phyloP scores from a whole-genome alignment of 1,139 yeast species.

The Eremothecium coryli region DNA sequence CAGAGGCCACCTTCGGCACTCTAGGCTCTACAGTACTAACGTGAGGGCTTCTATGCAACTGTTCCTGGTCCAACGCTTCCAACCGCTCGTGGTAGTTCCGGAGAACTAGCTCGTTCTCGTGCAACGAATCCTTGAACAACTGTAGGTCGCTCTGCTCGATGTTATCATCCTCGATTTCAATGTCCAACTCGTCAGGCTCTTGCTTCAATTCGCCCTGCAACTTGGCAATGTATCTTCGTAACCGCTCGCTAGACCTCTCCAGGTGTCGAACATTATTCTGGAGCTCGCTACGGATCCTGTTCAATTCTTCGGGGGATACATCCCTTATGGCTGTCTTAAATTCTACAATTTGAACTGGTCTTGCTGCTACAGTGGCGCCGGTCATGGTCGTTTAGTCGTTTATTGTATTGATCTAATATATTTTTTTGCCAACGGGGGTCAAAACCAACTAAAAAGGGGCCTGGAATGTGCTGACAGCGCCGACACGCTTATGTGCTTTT shows the following conservation, averaged over 20 bases:
- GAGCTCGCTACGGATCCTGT: slow-evolving; percentile 24
- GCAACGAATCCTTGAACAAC: slow-evolving; percentile 31
- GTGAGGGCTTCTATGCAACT: slow-evolving; percentile 11
- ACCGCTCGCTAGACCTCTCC: slow-evolving; percentile 31
- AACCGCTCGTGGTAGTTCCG: slow-evolving; percentile 31
- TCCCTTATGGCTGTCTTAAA: slow-evolving; percentile 33
- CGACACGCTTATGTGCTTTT: too few species aligned
- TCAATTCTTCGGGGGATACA: slow-evolving; percentile 28
- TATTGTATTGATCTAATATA: too few species aligned
- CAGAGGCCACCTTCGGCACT: neutral
- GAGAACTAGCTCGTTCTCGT: slow-evolving; percentile 32
- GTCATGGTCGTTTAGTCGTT: neutral
- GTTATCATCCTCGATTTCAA: slow-evolving; percentile 21
- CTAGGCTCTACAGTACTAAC: neutral
- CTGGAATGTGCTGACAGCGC: too few species aligned
- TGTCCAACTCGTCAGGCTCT: slow-evolving; percentile 17
- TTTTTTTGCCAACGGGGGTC: too few species aligned
- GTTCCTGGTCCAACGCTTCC: slow-evolving; percentile 30
- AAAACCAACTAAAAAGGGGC: too few species aligned
- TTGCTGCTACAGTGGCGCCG: slow-evolving; percentile 6
- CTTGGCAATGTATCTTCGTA: slow-evolving; percentile 27
- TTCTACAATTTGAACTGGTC: slow-evolving; percentile 34
- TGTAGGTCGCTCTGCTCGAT: slow-evolving; percentile 26
- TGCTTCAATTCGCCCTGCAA: slow-evolving; percentile 20
- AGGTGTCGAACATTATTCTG: slow-evolving; percentile 31